Conservation (phyloP, 768 basidiomycete species). For the Rhizopogon roseolus region DNA sequence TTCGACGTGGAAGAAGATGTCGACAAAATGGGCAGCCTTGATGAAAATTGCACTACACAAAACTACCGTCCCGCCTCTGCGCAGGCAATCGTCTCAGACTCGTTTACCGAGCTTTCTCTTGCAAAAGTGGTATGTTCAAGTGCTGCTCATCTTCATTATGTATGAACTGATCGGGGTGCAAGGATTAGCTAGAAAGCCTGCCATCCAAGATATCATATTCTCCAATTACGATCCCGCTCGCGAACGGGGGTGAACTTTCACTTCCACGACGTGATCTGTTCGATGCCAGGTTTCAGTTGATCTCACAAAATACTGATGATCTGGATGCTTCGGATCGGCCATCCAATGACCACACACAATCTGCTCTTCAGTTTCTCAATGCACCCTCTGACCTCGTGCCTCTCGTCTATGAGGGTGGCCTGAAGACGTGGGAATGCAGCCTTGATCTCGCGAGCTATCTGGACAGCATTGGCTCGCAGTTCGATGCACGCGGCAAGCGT, state of each 20-base stretch:
- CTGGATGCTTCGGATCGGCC: constrained; percentile 21
- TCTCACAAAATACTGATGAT: constrained; percentile 46
- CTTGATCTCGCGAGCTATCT: constrained; percentile 78
- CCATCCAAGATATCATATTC: constrained; percentile 81
- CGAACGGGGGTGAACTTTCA: constrained; percentile 24
- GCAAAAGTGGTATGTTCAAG: constrained; percentile 25
- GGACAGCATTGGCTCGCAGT: constrained; percentile 23
- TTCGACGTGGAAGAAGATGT: constrained; percentile 46
- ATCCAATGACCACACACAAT: constrained; percentile 8
- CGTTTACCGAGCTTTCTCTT: constrained; percentile 26
- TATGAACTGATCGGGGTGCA: constrained; percentile 7
- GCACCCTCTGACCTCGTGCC: constrained; percentile 88
- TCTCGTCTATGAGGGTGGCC: constrained; percentile 90
- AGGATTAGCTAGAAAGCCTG: constrained; percentile 57
- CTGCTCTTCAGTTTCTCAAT: constrained; percentile 63
- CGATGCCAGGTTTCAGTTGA: constrained; percentile 93
- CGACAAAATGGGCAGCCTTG: constrained; percentile 6
- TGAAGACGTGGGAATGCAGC: constrained; percentile 98
- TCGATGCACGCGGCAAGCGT: constrained; percentile 41
- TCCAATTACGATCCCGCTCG: constrained; percentile 50
- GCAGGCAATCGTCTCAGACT: constrained; percentile 3
- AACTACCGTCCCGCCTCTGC: neutral
- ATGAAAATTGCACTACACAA: constrained; percentile 6
- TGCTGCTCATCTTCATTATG: neutral
- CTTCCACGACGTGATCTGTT: constrained; percentile 85